Evolutionary conservation across 2,329 filamentous ascomycete genomes (phyloP), one percentile per base, ranked within the genome.

Genomic region (Oidium heveae): DNA sequence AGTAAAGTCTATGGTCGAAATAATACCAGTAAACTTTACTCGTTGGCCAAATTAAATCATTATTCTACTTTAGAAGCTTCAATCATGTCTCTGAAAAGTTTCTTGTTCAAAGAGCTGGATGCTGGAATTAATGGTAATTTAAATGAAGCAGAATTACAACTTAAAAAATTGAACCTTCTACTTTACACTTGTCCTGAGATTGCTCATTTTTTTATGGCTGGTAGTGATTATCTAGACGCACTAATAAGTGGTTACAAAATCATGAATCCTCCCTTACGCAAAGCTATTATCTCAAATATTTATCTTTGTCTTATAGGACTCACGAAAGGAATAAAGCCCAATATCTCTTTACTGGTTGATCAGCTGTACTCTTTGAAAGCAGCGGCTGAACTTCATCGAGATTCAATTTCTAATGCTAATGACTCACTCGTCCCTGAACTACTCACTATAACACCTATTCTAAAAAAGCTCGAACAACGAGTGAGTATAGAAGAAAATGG

Each of bases 221-320:
- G 89, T 0, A 87, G 84, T 53, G 89, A 95, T 67, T 89, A 91
- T 61, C 67, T 94, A 20, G 89, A 95, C 64, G 78, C 82, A 0
- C 72, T 94, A 13, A 71, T 77, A 39, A 69, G 70, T 52, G 79
- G 79, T 57, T 88, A 81, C 66, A 73, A 70, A 52, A 73, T 80
- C 56, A 79, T 77, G 66, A 76, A 80, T 55, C 74, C 75, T 18
- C 72, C 74, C 0, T 61, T 87, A 46, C 76, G 80, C 56, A 82
- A 77, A 58, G 73, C 75, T 16, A 74, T 94, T 33, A 73, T 88
- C 50, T 78, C 82, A 1, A 82, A 83, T 3, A 70, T 77, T 13
- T 95, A 91, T 63, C 71, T 94, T 3, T 83, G 83, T 41, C 70
- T 95, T 0, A 68, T 79, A 2, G 81, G 84, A 0, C 69, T 94